Evolutionary conservation across 2,329 filamentous ascomycete genomes (phyloP), one percentile per base, ranked within the genome.

Genomic region (Exophiala viscosa): DNA sequence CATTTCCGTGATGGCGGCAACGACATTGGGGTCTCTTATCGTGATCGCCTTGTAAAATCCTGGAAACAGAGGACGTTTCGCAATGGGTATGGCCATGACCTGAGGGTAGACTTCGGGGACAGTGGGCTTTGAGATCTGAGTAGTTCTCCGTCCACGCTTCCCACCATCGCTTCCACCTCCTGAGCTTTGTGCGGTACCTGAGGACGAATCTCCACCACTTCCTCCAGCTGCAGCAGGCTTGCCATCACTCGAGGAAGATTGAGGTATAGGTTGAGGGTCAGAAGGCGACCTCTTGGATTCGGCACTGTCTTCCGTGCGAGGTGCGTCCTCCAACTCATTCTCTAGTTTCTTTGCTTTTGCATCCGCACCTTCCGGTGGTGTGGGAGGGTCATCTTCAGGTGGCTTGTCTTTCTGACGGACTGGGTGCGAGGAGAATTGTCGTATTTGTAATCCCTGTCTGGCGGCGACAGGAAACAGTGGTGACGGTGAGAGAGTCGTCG

Each of bases 11-110:
- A 99, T 95, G 17, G 93, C 93, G 35, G 85, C 84, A 11, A 91
- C 87, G 33, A 99, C 93, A 63, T 93, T 88, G 14, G 88, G 88
- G 66, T 99, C 90, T 67, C 89, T 86, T 62, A 99, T 95, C 3
- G 92, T 99, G 62, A 99, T 93, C 8, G 93, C 92, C 73, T 99
- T 99, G 76, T 99, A 99, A 72, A 97, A 99, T 1, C 93, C 93
- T 1, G 93, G 93, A 72, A 97, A 99, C 10, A 99, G 76, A 9
- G 93, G 93, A 48, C 93, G 82, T 69, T 95, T 90, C 23, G 90
- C 88, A 64, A 99, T 96, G 6, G 93, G 93, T 50, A 99, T 95
- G 2, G 92, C 92, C 80, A 99, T 89, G 50, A 99, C 91, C 69
- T 97, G 93, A 3, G 93, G 93, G 69, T 99, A 99, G 39, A 96